Evolutionary conservation across 2,329 filamentous ascomycete species (phyloP), one percentile per base, ranked within the genome.

Genomic region (Zarea fungicola): DNA sequence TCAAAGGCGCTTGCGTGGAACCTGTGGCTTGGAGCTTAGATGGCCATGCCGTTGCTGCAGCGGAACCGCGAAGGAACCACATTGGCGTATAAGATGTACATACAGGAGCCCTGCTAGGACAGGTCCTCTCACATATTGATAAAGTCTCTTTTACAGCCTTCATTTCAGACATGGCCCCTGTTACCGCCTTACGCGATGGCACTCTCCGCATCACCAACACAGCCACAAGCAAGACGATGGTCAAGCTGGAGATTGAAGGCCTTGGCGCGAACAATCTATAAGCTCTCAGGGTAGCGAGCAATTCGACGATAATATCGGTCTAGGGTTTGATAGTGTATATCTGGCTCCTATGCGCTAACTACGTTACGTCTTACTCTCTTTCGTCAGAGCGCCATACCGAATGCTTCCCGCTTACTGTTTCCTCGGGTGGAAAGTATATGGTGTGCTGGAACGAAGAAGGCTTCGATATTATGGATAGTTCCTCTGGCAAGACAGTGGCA

Each of bases 381-480:
- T 58, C 62, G 47, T 50, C 58, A 3, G 59, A 63, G n/a, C 59
- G 69, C 16, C 34, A 37, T 39, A 52, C 34, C 13, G 70, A 72
- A 51, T 69, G 69, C 22, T 72, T 68, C 67, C 69, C 70, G 18
- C 54, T 72, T 43, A 60, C 59, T 31, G 60, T 71, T 25, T 72
- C 69, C 4, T 57, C 65, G 2, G 66, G 71, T 51, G 63, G 63
- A 19, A 54, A 61, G 36, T 69, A 63, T 52, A 58, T 72, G 56
- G 60, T 57, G 16, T 68, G 65, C 52, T 60, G 69, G 50, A 72
- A 65, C 0, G 70, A 72, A 44, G 62, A 64, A 3, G 70, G 69
- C 6, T 65, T 72, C 45, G 70, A 72, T 18, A 54, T 72, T n/a
- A 67, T 68, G 57, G 66, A 72, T 11, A 54, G 67, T 21, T 52